phyloP scores from a whole-genome alignment of 345 rosid genomes.

The Cardamine chenopodiifolia region DNA sequence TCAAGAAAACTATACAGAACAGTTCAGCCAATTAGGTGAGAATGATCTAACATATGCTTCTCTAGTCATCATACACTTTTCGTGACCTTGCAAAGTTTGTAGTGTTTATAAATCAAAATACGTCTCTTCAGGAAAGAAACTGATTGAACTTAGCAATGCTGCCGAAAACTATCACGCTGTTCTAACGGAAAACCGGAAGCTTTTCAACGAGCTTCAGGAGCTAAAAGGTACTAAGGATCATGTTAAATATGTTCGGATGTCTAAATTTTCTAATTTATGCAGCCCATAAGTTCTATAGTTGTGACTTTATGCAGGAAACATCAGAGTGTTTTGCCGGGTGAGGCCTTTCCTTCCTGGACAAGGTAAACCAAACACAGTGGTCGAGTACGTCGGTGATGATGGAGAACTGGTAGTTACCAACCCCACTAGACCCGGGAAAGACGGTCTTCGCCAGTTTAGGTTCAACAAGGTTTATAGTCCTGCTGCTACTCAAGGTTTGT shows the following conservation, averaged over 20 bases:
- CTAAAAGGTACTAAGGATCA: slow-evolving; percentile 61
- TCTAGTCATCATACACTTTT: background rate
- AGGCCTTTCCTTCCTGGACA: slow-evolving; percentile 83
- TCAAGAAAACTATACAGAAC: slow-evolving; percentile 54
- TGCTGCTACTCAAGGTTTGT: slow-evolving; percentile 83
- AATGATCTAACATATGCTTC: slow-evolving; percentile 23
- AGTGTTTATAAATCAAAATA: background rate
- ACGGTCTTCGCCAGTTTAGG: slow-evolving; percentile 63
- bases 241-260: background rate
- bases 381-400: slow-evolving; percentile 71
- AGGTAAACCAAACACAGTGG: slow-evolving; percentile 50
- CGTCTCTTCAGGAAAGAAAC: slow-evolving; percentile 53
- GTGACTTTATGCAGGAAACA: slow-evolving; percentile 65
- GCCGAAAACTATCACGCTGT: slow-evolving; percentile 71
- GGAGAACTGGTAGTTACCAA: slow-evolving; percentile 73
- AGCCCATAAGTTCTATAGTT: slow-evolving; percentile 13
- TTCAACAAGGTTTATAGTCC: slow-evolving; percentile 82
- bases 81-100: background rate
- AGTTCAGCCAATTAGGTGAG: slow-evolving; percentile 64
- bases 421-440: slow-evolving; percentile 80
- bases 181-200: slow-evolving; percentile 76
- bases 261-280: background rate
- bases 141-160: slow-evolving; percentile 57
- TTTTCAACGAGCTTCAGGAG: slow-evolving; percentile 93
- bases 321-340: slow-evolving; percentile 82